phyloP scores from a whole-genome alignment of 116 monocot genomes.

The Dioscorea cayenensis region DNA sequence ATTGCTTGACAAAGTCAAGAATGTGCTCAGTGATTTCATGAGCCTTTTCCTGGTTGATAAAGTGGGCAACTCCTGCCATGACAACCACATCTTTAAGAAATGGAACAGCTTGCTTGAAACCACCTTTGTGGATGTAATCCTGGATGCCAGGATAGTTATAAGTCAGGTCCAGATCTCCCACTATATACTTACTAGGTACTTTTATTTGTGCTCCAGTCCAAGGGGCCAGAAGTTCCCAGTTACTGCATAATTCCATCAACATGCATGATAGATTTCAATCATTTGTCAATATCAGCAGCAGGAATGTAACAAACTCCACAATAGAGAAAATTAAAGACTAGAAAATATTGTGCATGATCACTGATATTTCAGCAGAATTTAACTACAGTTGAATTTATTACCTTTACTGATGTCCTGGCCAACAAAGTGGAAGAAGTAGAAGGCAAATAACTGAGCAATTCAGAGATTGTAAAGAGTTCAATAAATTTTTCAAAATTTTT shows the following conservation, averaged over 20 bases:
- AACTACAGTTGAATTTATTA: too few species aligned
- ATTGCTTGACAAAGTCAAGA: not conserved
- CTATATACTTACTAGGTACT: not conserved
- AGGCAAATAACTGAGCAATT: too few species aligned
- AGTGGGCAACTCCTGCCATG: slow-evolving; percentile 4
- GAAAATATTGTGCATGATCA: too few species aligned
- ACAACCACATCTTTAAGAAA: slow-evolving; percentile 5
- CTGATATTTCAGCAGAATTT: too few species aligned
- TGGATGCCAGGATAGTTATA: slow-evolving; percentile 2
- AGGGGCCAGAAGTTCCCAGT: not conserved
- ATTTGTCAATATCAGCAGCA: too few species aligned
- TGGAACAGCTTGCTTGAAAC: slow-evolving; percentile 1
- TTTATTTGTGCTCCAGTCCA: not conserved
- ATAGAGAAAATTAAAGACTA: too few species aligned
- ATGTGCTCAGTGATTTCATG: slow-evolving; percentile 4
- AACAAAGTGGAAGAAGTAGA: too few species aligned
- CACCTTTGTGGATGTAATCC: slow-evolving; percentile 5
- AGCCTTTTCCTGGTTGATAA: slow-evolving; percentile 1
- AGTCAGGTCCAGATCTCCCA: slow-evolving; percentile 2
- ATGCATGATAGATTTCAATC: too few species aligned
- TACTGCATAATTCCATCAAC: not conserved
- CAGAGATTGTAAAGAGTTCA: too few species aligned
- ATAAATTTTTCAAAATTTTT: too few species aligned
- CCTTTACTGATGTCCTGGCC: too few species aligned
- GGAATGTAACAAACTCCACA: too few species aligned